phyloP scores from a whole-genome alignment of 129 eudicot species.

The Artemisia tridentata region DNA sequence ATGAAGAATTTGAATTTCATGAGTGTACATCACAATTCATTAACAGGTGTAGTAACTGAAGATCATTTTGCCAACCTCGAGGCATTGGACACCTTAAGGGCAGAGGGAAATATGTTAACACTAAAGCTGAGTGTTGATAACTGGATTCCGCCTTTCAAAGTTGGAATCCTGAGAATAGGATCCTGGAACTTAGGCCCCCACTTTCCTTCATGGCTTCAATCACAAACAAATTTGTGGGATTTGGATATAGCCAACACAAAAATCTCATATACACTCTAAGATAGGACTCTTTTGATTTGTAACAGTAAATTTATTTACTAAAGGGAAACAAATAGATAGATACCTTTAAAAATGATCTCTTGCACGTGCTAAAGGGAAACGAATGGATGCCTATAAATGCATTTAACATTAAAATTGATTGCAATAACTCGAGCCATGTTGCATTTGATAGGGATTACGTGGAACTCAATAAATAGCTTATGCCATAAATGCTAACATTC shows the following conservation, averaged over 20 bases:
- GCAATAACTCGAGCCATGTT: too few species aligned
- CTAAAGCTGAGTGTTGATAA: constrained; percentile 8
- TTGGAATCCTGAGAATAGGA: constrained; percentile 1
- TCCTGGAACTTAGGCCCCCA: constrained; percentile 32
- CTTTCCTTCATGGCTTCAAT: constrained; percentile 40
- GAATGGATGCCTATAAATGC: too few species aligned
- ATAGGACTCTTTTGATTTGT: too few species aligned
- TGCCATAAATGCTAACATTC: too few species aligned
- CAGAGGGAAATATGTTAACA: constrained; percentile 28
- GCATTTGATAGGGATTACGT: too few species aligned
- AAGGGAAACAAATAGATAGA: too few species aligned
- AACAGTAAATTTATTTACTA: too few species aligned
- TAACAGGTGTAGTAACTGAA: constrained; percentile 39
- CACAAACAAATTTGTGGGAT: constrained; percentile 21
- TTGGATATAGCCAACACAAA: constrained; percentile 27
- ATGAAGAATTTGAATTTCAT: constrained; percentile 7
- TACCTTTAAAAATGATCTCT: too few species aligned
- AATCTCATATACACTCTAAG: constrained; percentile 26
- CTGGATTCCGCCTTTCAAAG: constrained; percentile 41
- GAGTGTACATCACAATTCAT: constrained; percentile 21
- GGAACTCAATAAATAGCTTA: too few species aligned
- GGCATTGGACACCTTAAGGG: constrained; percentile 15
- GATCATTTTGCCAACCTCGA: constrained; percentile 39
- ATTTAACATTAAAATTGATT: too few species aligned
- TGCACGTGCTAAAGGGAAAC: too few species aligned